Evolutionary conservation across 1,139 yeast species (phyloP).

Genomic region (Debaryomyces udenii): DNA sequence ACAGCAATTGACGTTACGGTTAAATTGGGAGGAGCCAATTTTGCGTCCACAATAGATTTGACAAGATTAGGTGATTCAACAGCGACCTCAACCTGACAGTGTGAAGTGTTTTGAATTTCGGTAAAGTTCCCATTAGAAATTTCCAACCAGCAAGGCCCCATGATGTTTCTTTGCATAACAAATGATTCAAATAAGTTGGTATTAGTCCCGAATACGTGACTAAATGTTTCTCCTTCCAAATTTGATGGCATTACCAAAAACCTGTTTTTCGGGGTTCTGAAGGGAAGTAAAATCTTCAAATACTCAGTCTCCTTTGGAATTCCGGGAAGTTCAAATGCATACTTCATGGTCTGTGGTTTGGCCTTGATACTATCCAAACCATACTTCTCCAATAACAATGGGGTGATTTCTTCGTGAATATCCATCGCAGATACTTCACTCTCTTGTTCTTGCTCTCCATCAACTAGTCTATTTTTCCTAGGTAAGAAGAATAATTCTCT

Average conservation of each 20-base stretch:
- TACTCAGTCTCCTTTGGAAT: constrained; percentile 84
- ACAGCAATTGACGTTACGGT: constrained; percentile 76
- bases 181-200: constrained; percentile 81
- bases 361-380: constrained; percentile 67
- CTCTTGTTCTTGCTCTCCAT: constrained; percentile 43
- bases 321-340: constrained; percentile 84
- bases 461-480: constrained; percentile 43
- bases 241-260: constrained; percentile 59
- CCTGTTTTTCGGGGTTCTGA: constrained; percentile 56
- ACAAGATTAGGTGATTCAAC: constrained; percentile 54
- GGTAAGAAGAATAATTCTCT: constrained; percentile 84
- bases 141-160: constrained; percentile 98
- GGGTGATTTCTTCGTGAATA: constrained; percentile 75
- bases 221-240: constrained; percentile 74
- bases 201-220: constrained; percentile 78
- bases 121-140: constrained; percentile 65
- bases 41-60: constrained; percentile 52
- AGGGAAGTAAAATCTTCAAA: constrained; percentile 77
- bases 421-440: constrained; percentile 57
- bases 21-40: constrained; percentile 59
- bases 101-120: constrained; percentile 67
- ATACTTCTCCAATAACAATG: constrained; percentile 61
- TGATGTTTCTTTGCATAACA: constrained; percentile 76
- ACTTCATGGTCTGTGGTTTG: constrained; percentile 73
- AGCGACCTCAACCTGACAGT: constrained; percentile 77